Percentiles rank a stretch among this genome's conserved stretches.
Conservation (phyloP, 2,329 filamentous ascomycete genomes). For the Cladophialophora exuberans region DNA sequence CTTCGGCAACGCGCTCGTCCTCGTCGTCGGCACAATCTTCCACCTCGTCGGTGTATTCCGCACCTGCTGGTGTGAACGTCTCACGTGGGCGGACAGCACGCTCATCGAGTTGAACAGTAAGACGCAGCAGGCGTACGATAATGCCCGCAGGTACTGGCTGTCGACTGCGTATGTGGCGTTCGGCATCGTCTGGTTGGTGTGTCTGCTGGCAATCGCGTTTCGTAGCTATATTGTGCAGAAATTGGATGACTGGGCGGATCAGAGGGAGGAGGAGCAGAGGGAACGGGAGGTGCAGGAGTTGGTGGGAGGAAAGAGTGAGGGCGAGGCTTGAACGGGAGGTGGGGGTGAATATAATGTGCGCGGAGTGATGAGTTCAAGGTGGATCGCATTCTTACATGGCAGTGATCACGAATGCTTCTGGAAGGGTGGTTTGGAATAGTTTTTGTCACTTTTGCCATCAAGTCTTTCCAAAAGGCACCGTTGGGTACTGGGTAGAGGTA, state of each 20-base stretch:
- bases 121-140: background rate
- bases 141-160: constrained; percentile 1
- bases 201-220: background rate
- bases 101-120: constrained; percentile 3
- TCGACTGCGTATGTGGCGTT: background rate
- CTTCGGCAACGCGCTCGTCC: constrained; percentile 2
- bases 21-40: constrained; percentile 2
- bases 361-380: too few relatives aligned
- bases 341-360: too few relatives aligned
- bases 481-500: too few relatives aligned
- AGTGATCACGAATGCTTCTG: too few relatives aligned
- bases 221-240: background rate
- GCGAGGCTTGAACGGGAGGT: too few relatives aligned
- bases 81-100: background rate
- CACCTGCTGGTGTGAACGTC: constrained; percentile 1
- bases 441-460: too few relatives aligned
- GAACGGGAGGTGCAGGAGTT: too few relatives aligned
- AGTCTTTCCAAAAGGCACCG: too few relatives aligned
- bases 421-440: too few relatives aligned
- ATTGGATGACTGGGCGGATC: background rate
- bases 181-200: constrained; percentile 9
- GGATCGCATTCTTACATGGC: too few relatives aligned
- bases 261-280: background rate
- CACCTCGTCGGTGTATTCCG: constrained; percentile 5
- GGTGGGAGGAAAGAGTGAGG: too few relatives aligned